Base-by-base conservation (phyloP, 176 grass and related monocot species). In the Cymbopogon citratus region DNA sequence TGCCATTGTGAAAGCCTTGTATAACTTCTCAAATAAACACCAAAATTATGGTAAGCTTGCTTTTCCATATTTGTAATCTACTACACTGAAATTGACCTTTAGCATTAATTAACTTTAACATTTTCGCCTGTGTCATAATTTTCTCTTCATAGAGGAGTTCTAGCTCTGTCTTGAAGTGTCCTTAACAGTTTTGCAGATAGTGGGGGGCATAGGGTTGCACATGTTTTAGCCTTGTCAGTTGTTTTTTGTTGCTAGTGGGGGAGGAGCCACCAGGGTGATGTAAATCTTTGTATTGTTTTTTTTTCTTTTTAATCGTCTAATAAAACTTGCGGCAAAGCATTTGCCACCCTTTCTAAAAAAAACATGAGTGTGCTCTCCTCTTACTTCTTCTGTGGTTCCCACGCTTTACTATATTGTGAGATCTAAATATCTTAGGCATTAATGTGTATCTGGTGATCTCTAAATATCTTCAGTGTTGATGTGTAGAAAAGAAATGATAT, bases 11-110 rank as follows among this genome's bases (percentile, higher is more conserved):
- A 99, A 88, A 84, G 89, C 85, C n/a, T 81, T 99, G 9, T 88
- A 91, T 83, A 90, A 91, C 75, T 99, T 90, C 80, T 91, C 91
- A 74, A 91, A 95, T 85, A 95, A 99, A 84, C 24, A 99, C 57
- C 91, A 99, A 74, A 99, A 95, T 74, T 95, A 91, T 77, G 92
- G 96, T 86, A 91, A 71, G 63, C 81, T 65, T 85, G 69, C 1
- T 56, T 80, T 69, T 41, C 33, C 39, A 59, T 83, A 21, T 68
- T n/a, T 45, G 56, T 29, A 71, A 1, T 57, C 8, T 16, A 54
- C n/a, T 18, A 8, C 9, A 35, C 1, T 16, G 12, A 79, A 83
- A 79, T 60, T 59, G 9, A 9, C 36, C 24, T 63, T 49, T 38
- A 26, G 39, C 23, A 6, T 24, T 46, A 74, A 38, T 63, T 76